These are phyloP conservation scores for Candida pini DNA, from an alignment of 805 yeast species.

Conservation along the genomic window DNA sequence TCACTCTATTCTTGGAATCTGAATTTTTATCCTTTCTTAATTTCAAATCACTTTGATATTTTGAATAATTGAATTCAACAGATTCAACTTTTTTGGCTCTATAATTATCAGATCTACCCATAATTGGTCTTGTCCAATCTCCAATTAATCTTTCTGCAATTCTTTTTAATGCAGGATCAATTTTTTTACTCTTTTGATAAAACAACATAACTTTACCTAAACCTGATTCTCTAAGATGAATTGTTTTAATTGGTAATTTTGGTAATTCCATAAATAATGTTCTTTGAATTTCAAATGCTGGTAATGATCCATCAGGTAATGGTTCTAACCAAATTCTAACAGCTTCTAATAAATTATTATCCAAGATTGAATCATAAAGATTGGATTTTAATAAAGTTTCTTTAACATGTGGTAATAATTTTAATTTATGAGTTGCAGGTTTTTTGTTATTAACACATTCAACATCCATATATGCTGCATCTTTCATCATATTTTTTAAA, in stretches of 20 bases:
- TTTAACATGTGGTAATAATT: conserved; percentile 73
- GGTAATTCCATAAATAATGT: conserved; percentile 71
- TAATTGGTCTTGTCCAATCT: conserved; percentile 97
- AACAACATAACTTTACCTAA: conserved; percentile 91
- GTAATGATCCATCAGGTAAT: conserved; percentile 93
- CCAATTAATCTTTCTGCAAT: conserved; percentile 88
- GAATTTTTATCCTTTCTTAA: conserved; percentile 25
- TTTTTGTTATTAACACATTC: conserved; percentile 52
- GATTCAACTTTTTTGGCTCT: conserved; percentile 75
- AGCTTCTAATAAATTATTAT: conserved; percentile 88
- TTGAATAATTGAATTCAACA: conserved; percentile 60
- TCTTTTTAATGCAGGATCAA: conserved; percentile 81
- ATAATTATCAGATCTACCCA: conserved; percentile 92
- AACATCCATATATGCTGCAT: conserved; percentile 71
- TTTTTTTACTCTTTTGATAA: conserved; percentile 84
- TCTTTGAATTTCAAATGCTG: conserved; percentile 95
- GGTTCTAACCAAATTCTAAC: conserved; percentile 98
- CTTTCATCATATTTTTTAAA: conserved; percentile 84
- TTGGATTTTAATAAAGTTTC: conserved; percentile 73
- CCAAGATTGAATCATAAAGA: conserved; percentile 87
- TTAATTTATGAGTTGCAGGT: conserved; percentile 74
- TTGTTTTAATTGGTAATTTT: conserved; percentile 87
- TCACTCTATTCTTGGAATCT: conserved; percentile 21
- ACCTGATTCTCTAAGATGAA: conserved; percentile 90
- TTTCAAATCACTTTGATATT: conserved; percentile 38